These are phyloP conservation scores for Xylaria acuta DNA, from an alignment of 495 filamentous ascomycete species.

Conservation along the genomic window DNA sequence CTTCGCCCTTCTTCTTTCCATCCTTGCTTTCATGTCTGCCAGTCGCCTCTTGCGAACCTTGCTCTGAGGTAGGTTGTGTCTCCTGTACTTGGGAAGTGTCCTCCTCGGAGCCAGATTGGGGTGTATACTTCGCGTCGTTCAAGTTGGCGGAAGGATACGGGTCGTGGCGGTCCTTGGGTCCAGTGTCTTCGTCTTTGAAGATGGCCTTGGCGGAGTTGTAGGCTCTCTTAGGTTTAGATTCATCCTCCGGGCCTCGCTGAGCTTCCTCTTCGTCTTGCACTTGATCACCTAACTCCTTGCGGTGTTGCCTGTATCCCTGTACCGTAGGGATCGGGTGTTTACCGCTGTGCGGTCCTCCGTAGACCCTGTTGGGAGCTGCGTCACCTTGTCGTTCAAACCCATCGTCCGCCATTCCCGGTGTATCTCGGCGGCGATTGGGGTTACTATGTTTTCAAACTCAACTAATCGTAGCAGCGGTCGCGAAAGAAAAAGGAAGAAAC, in stretches of 20 bases:
- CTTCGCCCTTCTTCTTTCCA: slow-evolving; percentile 27
- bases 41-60: slow-evolving; percentile 9
- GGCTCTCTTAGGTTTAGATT: slow-evolving; percentile 46
- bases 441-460: not conserved
- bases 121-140: slow-evolving; percentile 30
- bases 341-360: slow-evolving; percentile 59
- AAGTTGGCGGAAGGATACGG: slow-evolving; percentile 52
- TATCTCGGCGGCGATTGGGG: not conserved
- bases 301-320: slow-evolving; percentile 65
- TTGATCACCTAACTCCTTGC: slow-evolving; percentile 54
- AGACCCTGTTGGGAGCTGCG: slow-evolving; percentile 50
- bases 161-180: slow-evolving; percentile 36
- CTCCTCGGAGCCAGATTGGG: slow-evolving; percentile 59
- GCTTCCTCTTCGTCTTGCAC: slow-evolving; percentile 46
- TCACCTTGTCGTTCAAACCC: slow-evolving; percentile 50
- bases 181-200: slow-evolving; percentile 47
- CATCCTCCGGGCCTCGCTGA: slow-evolving; percentile 47
- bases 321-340: slow-evolving; percentile 69
- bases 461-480: not conserved
- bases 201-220: slow-evolving; percentile 49
- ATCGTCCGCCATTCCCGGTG: slow-evolving; percentile 32
- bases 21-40: slow-evolving; percentile 29
- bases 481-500: not conserved
- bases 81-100: slow-evolving; percentile 58
- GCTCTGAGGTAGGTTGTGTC: slow-evolving; percentile 15